Conservation (phyloP, 352 stramenopile species). For the Hyaloperonospora brassicae region DNA sequence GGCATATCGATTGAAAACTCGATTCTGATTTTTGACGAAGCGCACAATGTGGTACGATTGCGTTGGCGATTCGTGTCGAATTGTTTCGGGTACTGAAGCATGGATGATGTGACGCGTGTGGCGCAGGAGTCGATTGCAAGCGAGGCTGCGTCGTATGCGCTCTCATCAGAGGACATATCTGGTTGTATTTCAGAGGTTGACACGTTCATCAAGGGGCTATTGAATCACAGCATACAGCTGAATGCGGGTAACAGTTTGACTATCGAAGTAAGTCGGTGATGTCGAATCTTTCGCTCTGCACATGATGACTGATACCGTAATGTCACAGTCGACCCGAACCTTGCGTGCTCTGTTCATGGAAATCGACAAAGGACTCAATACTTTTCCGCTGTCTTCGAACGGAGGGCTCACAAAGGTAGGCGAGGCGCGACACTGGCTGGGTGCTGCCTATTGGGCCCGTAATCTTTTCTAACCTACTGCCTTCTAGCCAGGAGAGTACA, state of each 20-base stretch:
- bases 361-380: constrained; percentile 77
- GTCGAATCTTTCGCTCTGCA: not conserved
- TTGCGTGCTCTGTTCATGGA: constrained; percentile 75
- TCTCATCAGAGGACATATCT: constrained; percentile 91
- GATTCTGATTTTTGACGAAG: constrained; percentile 99
- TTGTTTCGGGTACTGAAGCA: not conserved
- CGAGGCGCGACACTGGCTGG: not conserved
- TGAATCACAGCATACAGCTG: constrained; percentile 50
- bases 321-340: constrained; percentile 60
- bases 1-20: constrained; percentile 94
- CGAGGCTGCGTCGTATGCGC: constrained; percentile 94
- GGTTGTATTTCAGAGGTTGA: constrained; percentile 91
- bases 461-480: constrained; percentile 1
- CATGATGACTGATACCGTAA: constrained; percentile 10
- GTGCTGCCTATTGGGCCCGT: not conserved
- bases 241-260: constrained; percentile 44
- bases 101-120: not conserved
- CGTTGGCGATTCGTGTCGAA: not conserved
- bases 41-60: constrained; percentile 94
- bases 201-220: constrained; percentile 65
- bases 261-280: constrained; percentile 36
- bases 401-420: constrained; percentile 78
- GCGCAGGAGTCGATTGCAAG: constrained; percentile 81
- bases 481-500: constrained; percentile 69
- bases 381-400: constrained; percentile 57